phyloP scores from a whole-genome alignment of 371 early-diverging fungal species.

The Thermomucor indicae-seudaticae region DNA sequence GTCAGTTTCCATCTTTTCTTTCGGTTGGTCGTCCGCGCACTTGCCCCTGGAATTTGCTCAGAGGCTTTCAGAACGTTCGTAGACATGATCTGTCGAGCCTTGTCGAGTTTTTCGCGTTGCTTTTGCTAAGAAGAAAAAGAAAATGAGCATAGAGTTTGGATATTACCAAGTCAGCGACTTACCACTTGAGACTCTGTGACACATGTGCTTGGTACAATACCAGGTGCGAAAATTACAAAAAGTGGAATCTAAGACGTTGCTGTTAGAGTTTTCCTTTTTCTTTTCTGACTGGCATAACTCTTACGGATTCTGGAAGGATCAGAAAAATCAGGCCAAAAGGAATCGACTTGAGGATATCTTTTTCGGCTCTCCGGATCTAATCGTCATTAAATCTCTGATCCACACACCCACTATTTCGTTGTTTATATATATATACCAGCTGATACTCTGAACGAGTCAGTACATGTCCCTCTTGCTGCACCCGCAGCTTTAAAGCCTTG shows the following conservation, averaged over 20 bases:
- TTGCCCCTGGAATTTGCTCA: slow-evolving; percentile 28
- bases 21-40: no score
- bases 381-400: background rate
- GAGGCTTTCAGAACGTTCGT: slow-evolving; percentile 39
- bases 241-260: slow-evolving; percentile 46
- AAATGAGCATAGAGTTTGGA: background rate
- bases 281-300: no score
- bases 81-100: slow-evolving; percentile 50
- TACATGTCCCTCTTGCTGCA: slow-evolving; percentile 34
- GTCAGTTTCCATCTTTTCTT: background rate
- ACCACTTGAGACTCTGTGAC: slow-evolving; percentile 56
- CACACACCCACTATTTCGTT: background rate
- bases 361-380: slow-evolving; percentile 46
- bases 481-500: slow-evolving; percentile 25
- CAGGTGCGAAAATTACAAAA: slow-evolving; percentile 54
- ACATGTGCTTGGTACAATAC: slow-evolving; percentile 61
- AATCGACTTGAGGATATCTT: slow-evolving; percentile 53
- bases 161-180: no score
- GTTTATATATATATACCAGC: slow-evolving; percentile 7
- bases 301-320: slow-evolving; percentile 57
- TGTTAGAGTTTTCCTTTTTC: background rate
- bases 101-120: slow-evolving; percentile 53
- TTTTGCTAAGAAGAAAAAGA: slow-evolving; percentile 33
- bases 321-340: slow-evolving; percentile 56
- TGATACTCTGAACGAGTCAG: slow-evolving; percentile 41